Evolutionary conservation across 2,329 filamentous ascomycete species (phyloP).

Genomic region (Hypoxylon sp.): DNA sequence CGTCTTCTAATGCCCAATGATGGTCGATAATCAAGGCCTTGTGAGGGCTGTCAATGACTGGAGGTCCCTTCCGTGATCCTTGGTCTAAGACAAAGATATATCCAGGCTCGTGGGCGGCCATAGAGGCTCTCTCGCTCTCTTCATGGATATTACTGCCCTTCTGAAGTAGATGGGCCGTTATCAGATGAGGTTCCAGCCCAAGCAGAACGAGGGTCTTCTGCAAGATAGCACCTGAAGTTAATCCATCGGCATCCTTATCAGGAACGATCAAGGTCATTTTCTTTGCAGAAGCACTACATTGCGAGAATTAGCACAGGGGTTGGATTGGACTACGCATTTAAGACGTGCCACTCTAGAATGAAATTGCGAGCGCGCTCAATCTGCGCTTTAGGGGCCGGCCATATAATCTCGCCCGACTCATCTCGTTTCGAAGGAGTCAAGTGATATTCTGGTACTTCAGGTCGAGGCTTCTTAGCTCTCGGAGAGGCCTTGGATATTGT

Average conservation of each 20-base stretch:
- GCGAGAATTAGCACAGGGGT: constrained; percentile 18
- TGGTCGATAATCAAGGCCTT: constrained; percentile 75
- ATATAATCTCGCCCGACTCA: constrained; percentile 65
- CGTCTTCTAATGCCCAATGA: constrained; percentile 67
- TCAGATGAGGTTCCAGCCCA: constrained; percentile 66
- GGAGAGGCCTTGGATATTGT: constrained; percentile 35
- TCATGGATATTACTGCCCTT: constrained; percentile 73
- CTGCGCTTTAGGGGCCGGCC: constrained; percentile 72
- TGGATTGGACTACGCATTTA: neutral
- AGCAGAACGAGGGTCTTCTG: constrained; percentile 71
- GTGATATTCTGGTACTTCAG: constrained; percentile 61
- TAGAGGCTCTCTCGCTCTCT: constrained; percentile 64
- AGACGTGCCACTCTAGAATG: constrained; percentile 69
- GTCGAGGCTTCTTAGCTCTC: constrained; percentile 50
- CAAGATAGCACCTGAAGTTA: constrained; percentile 75
- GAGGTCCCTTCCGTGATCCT: constrained; percentile 69
- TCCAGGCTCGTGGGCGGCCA: constrained; percentile 64
- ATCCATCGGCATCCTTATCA: constrained; percentile 78
- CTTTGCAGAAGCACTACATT: constrained; percentile 63
- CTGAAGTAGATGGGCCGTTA: constrained; percentile 70
- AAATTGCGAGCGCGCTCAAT: constrained; percentile 69
- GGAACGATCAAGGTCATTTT: constrained; percentile 73
- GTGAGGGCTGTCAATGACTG: constrained; percentile 65
- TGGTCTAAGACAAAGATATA: constrained; percentile 77
- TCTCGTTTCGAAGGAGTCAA: constrained; percentile 59